Base-by-base conservation (phyloP, 108 stramenopile genomes). In the Cyclotella baltica region DNA sequence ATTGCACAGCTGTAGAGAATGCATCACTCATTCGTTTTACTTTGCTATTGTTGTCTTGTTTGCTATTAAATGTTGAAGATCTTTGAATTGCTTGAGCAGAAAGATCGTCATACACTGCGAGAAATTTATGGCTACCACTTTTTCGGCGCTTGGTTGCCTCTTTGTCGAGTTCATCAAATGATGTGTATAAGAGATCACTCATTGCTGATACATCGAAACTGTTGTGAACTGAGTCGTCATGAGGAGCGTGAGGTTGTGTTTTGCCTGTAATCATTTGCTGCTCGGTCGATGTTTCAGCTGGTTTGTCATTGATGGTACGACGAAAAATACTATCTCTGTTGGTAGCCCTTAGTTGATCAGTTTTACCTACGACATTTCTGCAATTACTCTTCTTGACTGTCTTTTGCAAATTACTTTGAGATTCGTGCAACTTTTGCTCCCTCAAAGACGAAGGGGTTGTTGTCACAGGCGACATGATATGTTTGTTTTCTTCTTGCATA, bases 101-200 rank as follows among this genome's bases (percentile, higher is more conserved):
- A 27, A 65, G 15, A 1, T 65, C 64, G 22, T 46, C 46, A 28
- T 65, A 47, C 3, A 46, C 46, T 23, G 46, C 0, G 29, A 27
- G 46, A 46, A 47, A 65, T 47, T 65, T 65, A 47, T 47, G 43
- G 40, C 64, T 65, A 43, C 59, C 27, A 46, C 37, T 18, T 57
- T 18, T 57, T 0, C 25, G 19, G 37, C 27, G 23, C 2, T 33
- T 65, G 19, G 43, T 34, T 35, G 31, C 27, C 20, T 62, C 18
- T 29, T 35, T 62, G 38, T 47, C 31, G 43, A 65, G 10, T 27
- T 46, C 16, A 9, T 47, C 15, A 2, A 27, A 27, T 43, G 3
- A 33, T 3, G 25, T 65, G 22, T 65, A 1, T 20, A 47, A 3
- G 23, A 4, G 3, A 2, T 27, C 2, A 5, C 11, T 56, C 25